phyloP scores from a whole-genome alignment of 2,329 filamentous ascomycete genomes.

The Arthrobotrys conoides region DNA sequence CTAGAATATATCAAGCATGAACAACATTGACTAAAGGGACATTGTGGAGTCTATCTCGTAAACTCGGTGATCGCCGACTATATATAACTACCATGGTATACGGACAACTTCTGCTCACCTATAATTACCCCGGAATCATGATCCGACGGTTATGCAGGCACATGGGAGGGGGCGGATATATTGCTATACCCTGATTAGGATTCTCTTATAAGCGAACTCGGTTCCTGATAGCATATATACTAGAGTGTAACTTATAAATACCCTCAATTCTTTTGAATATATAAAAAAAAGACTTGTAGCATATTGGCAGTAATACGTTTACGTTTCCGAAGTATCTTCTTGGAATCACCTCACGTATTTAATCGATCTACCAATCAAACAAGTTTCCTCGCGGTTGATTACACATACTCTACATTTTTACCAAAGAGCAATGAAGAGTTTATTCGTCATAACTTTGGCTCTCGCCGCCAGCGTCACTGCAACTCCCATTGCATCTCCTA shows the following conservation, averaged over 20 bases:
- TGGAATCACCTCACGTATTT: background rate
- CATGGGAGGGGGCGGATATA: background rate
- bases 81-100: too few relatives aligned
- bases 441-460: constrained; percentile 11
- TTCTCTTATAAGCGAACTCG: constrained; percentile 9
- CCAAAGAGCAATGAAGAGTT: constrained; percentile 21
- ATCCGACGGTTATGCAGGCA: constrained; percentile 35
- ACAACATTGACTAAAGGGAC: too few relatives aligned
- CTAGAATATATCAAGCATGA: too few relatives aligned
- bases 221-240: background rate
- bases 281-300: background rate
- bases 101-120: too few relatives aligned
- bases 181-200: constrained; percentile 6
- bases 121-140: background rate
- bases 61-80: too few relatives aligned
- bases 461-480: constrained; percentile 15
- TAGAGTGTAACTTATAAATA: background rate
- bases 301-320: background rate
- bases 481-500: constrained; percentile 4
- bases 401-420: too few relatives aligned
- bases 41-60: too few relatives aligned
- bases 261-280: too few relatives aligned
- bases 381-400: too few relatives aligned
- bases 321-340: background rate
- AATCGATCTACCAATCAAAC: background rate